phyloP scores from a whole-genome alignment of 176 grass and related monocot genomes.

The Aegilops longissima region DNA sequence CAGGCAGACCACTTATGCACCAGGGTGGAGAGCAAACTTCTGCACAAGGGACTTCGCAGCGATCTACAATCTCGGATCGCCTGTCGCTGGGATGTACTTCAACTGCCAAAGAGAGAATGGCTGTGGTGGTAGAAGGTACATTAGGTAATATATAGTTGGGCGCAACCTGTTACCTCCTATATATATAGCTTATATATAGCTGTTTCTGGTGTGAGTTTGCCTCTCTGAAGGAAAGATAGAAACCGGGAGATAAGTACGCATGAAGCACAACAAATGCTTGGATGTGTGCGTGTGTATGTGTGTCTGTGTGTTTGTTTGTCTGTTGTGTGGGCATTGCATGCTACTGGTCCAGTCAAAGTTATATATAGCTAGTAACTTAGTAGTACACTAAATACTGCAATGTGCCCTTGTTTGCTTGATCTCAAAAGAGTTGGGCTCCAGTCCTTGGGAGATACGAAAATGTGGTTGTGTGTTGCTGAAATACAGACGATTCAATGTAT shows the following conservation, averaged over 20 bases:
- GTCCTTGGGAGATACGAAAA: not conserved
- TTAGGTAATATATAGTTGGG: constrained; percentile 40
- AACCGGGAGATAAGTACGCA: not conserved
- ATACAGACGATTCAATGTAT: not conserved
- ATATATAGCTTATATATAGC: not conserved
- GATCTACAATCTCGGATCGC: constrained; percentile 59
- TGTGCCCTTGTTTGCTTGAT: not conserved
- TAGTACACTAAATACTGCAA: not conserved
- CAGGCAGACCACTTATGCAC: constrained; percentile 62
- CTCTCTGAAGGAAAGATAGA: constrained; percentile 16
- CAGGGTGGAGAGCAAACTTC: constrained; percentile 87
- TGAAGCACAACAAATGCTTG: not conserved
- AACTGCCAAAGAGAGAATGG: constrained; percentile 93
- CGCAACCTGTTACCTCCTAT: not conserved
- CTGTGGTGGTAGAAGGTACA: constrained; percentile 87
- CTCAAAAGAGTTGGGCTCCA: not conserved
- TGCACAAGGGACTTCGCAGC: constrained; percentile 72
- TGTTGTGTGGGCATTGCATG: not conserved
- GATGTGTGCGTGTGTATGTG: not conserved
- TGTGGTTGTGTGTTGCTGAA: not conserved
- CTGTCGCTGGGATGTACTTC: constrained; percentile 80
- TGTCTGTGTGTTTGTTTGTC: not conserved
- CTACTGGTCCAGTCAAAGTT: not conserved
- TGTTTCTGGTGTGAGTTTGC: not conserved
- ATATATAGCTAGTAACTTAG: not conserved